Conservation (phyloP, 2,329 filamentous ascomycete genomes). For the Xylariaceae sp. region DNA sequence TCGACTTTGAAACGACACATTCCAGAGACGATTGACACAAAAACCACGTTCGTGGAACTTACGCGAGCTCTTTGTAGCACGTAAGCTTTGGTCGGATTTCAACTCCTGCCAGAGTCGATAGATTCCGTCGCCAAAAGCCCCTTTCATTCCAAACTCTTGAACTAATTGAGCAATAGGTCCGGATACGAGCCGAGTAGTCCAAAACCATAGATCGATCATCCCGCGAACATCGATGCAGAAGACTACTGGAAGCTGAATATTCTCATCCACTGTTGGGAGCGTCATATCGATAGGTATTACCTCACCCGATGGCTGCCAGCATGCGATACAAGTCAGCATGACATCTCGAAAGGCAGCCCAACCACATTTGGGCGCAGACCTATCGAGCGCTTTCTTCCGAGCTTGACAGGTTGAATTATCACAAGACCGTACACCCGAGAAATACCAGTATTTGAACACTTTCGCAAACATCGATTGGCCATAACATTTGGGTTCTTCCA, state of each 20-base stretch:
- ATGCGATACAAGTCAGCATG: conserved; percentile 14
- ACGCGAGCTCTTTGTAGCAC: conserved; percentile 13
- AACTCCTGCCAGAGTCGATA: conserved; percentile 14
- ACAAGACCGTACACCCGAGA: conserved; percentile 13
- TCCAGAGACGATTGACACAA: conserved; percentile 23
- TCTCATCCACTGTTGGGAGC: too few species aligned
- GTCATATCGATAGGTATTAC: too few species aligned
- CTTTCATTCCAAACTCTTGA: conserved; percentile 16
- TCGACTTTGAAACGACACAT: conserved; percentile 20
- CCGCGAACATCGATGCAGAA: conserved; percentile 19
- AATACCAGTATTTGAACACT: conserved; percentile 16
- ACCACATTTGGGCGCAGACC: conserved; percentile 11
- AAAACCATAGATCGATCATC: conserved; percentile 19
- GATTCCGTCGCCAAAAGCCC: not conserved
- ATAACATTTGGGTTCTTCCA: conserved; percentile 17
- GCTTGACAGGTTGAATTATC: conserved; percentile 12
- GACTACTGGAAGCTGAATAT: not conserved
- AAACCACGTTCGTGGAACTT: conserved; percentile 19
- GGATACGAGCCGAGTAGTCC: conserved; percentile 8
- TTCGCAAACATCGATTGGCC: conserved; percentile 17
- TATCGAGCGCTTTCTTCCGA: conserved; percentile 11
- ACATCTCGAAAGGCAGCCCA: conserved; percentile 18
- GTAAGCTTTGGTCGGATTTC: conserved; percentile 12
- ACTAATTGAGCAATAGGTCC: conserved; percentile 10
- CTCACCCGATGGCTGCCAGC: conserved; percentile 14